These are phyloP conservation scores for Solioccasus polychromus DNA, from an alignment of 768 basidiomycete genomes.

Conservation along the genomic window DNA sequence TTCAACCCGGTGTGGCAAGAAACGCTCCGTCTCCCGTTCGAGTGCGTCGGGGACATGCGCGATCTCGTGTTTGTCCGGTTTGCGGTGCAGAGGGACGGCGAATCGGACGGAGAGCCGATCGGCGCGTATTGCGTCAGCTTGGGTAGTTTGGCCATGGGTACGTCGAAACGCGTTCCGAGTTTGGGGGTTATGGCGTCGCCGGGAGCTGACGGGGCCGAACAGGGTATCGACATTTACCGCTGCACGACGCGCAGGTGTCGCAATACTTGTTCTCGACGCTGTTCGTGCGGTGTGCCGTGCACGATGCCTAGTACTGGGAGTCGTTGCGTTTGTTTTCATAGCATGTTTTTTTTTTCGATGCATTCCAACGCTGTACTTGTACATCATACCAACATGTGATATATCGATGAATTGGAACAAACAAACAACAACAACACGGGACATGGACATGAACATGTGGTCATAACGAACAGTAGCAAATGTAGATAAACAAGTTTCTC, in stretches of 20 bases:
- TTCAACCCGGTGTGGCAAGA: constrained; percentile 92
- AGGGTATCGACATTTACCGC: constrained; percentile 89
- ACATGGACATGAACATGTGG: too few species aligned
- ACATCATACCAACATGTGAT: too few species aligned
- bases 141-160: constrained; percentile 71
- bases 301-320: constrained; percentile 32
- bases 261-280: constrained; percentile 94
- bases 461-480: too few species aligned
- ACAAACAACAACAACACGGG: too few species aligned
- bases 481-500: too few species aligned
- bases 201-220: neutral
- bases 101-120: constrained; percentile 59
- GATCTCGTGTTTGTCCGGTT: constrained; percentile 86
- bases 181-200: neutral
- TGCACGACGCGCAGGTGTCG: constrained; percentile 84
- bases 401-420: too few species aligned
- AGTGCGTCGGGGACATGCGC: constrained; percentile 69
- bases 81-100: constrained; percentile 64
- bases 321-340: too few species aligned
- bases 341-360: too few species aligned
- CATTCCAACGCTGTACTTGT: too few species aligned
- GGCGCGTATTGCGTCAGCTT: constrained; percentile 74
- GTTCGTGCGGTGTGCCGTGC: constrained; percentile 67
- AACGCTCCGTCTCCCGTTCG: constrained; percentile 65
- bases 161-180: constrained; percentile 20